Base-by-base conservation (phyloP, 371 early-diverging fungal genomes). In the Fennellomyces sp. region DNA sequence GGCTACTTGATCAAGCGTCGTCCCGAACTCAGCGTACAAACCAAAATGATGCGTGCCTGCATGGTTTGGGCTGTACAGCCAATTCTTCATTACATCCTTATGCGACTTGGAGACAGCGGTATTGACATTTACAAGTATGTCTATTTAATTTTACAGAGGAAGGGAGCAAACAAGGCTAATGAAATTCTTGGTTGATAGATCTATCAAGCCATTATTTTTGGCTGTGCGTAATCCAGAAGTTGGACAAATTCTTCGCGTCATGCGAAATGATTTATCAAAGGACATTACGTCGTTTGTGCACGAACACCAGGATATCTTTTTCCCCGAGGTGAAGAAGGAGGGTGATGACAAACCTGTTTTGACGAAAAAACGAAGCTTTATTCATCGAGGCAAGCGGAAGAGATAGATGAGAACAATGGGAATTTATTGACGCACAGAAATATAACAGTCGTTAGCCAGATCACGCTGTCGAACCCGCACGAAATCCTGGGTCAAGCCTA, bases 101-200 rank as follows among this genome's bases (percentile, higher is more conserved):
- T 98, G 70, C 83, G 87, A 5, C 86, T 91, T 48, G 91, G 94
- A 31, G 97, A 98, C 63, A 85, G 84, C 47, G 96, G 95, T 1
- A 56, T 91, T 8, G 97, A 96, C 67, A 87, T 96, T 30, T 83
- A 91, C 70, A 88, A 85, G 83, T 86, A 68, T 70, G 57, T 36
- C 51, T 5, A 17, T 30, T 17, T 19, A 2, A 11, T n/a, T n/a
- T n/a, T n/a, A n/a, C 27, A 5, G 15, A 28, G 6, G 26, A 19
- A 3, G 26, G 13, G 48, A 17, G 8, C 23, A 19, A 35, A 17
- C n/a, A 33, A 11, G 38, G 12, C 21, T 35, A 13, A 19, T 15
- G 7, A 11, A 12, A 23, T 17, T 10, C 13, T 26, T 23, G 15
- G 15, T 33, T 50, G 25, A 13, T 49, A 85, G 87, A 61, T 95